phyloP scores from a whole-genome alignment of 2,329 filamentous ascomycete genomes.

The Rachicladosporium sp. region DNA sequence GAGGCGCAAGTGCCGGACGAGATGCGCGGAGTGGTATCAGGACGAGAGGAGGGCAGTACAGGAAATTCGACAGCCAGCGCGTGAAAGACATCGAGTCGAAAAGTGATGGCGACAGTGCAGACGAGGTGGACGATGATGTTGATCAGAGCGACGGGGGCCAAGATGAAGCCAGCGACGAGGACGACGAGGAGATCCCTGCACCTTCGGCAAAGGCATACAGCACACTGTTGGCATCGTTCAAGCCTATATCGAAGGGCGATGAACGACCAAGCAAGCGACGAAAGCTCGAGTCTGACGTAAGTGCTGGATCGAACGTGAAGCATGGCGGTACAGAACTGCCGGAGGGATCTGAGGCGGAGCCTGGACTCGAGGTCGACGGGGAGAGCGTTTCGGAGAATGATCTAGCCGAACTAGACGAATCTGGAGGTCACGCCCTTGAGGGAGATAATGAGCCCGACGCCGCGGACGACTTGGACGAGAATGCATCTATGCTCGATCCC shows the following conservation, averaged over 20 bases:
- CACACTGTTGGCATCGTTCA: conserved; percentile 43
- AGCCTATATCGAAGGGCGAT: conserved; percentile 27
- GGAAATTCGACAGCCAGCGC: conserved; percentile 24
- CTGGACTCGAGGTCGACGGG: conserved; percentile 21
- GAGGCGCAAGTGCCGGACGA: conserved; percentile 10
- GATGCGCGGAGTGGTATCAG: conserved; percentile 22
- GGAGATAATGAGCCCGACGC: conserved; percentile 30
- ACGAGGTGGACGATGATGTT: conserved; percentile 13
- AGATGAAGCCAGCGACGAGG: conserved; percentile 17
- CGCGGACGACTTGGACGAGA: conserved; percentile 7
- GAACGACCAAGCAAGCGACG: conserved; percentile 40
- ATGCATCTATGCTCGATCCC: conserved; percentile 27
- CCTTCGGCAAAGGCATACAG: conserved; percentile 38
- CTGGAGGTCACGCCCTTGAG: conserved; percentile 34
- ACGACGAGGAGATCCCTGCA: conserved; percentile 20
- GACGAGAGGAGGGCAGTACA: conserved; percentile 19
- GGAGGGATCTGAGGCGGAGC: conserved; percentile 27
- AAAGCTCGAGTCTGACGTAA: conserved; percentile 30
- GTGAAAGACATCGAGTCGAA: conserved; percentile 21
- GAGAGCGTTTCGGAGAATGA: conserved; percentile 24
- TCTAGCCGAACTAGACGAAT: conserved; percentile 33
- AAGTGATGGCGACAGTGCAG: conserved; percentile 11
- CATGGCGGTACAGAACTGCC: conserved; percentile 24
- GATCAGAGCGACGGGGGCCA: conserved; percentile 9
- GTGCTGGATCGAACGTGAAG: conserved; percentile 1